phyloP scores from a whole-genome alignment of 2,329 filamentous ascomycete genomes.

The Penicillium sp. region DNA sequence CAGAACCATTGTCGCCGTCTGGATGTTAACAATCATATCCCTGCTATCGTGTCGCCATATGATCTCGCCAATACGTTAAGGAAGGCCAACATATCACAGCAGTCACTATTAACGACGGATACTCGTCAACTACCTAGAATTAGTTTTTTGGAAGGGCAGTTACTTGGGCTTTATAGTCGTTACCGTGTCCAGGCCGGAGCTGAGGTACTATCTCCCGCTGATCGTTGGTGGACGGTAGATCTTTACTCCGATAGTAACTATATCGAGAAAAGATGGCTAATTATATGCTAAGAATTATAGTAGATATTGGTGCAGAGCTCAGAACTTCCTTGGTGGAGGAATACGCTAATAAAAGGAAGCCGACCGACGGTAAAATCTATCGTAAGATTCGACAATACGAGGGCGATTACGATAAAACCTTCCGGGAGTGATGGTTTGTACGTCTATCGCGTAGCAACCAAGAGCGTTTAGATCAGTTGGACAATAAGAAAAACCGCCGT shows the following conservation, averaged over 20 bases:
- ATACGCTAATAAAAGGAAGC: no score
- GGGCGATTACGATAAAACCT: slow-evolving; percentile 14
- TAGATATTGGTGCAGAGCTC: no score
- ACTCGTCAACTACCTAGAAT: slow-evolving; percentile 15
- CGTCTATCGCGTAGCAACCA: slow-evolving; percentile 21
- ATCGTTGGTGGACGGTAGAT: slow-evolving; percentile 34
- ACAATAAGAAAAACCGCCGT: slow-evolving; percentile 9
- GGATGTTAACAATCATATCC: slow-evolving; percentile 33
- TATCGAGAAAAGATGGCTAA: neutral
- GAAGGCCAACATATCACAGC: slow-evolving; percentile 4
- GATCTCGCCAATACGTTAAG: slow-evolving; percentile 18
- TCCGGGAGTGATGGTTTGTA: slow-evolving; percentile 18
- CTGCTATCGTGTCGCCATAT: slow-evolving; percentile 29
- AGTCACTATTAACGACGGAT: slow-evolving; percentile 9
- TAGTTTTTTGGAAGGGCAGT: slow-evolving; percentile 18
- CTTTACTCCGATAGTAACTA: slow-evolving; percentile 30
- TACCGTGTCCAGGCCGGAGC: slow-evolving; percentile 21
- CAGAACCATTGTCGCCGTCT: slow-evolving; percentile 24
- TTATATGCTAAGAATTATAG: neutral
- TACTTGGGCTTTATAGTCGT: slow-evolving; percentile 29
- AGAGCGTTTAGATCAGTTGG: slow-evolving; percentile 17
- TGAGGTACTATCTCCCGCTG: slow-evolving; percentile 19
- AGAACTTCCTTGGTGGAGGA: no score
- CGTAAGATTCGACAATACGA: slow-evolving; percentile 20
- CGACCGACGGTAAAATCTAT: no score